These are phyloP conservation scores for Fusarium sp. DNA, from an alignment of 2,329 filamentous ascomycete species.

Conservation along the genomic window DNA sequence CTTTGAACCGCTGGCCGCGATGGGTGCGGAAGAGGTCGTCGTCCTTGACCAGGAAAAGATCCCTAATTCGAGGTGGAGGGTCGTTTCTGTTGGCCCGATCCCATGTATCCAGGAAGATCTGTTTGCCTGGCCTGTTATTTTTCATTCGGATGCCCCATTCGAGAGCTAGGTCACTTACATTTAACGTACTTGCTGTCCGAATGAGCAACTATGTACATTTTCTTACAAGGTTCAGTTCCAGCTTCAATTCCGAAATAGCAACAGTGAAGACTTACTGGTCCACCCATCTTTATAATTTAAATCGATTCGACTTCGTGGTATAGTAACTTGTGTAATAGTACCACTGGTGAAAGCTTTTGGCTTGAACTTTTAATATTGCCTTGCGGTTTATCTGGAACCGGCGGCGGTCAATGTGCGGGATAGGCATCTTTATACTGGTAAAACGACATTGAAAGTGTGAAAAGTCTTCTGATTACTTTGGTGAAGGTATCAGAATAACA, in stretches of 20 bases:
- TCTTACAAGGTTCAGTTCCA: background rate
- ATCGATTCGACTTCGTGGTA: background rate
- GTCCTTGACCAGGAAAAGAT: no score
- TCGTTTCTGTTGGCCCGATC: no score
- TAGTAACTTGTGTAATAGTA: background rate
- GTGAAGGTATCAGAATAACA: background rate
- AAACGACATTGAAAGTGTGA: background rate
- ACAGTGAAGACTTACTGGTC: background rate
- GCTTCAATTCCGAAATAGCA: rapidly evolving
- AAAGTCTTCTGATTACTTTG: rapidly evolving
- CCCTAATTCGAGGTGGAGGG: no score
- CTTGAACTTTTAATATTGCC: background rate
- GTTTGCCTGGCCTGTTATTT: no score
- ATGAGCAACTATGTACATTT: no score
- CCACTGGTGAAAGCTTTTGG: rapidly evolving
- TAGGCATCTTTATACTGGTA: background rate
- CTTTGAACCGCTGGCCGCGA: no score
- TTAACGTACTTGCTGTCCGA: no score
- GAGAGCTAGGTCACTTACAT: no score
- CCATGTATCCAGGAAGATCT: no score
- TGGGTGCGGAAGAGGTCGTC: no score
- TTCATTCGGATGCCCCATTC: no score
- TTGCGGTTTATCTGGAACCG: background rate
- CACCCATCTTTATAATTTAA: no score
- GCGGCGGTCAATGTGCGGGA: background rate